These are phyloP conservation scores for Inga laurina DNA, from an alignment of 306 rosid genomes.

Conservation along the genomic window DNA sequence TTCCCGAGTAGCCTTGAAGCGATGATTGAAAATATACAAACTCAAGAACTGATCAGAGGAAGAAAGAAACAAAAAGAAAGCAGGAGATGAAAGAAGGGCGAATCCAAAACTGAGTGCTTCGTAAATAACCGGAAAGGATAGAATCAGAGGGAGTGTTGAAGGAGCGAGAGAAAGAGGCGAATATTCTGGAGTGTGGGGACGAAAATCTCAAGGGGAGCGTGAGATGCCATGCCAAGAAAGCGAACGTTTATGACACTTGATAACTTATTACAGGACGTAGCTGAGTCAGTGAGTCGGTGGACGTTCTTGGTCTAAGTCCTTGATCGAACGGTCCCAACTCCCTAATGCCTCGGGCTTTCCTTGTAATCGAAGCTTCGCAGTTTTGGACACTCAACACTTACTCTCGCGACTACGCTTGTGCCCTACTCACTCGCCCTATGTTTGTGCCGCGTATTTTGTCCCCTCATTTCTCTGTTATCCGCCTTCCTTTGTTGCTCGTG, in stretches of 20 bases:
- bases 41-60: constrained; percentile 9
- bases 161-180: background rate
- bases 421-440: background rate
- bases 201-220: background rate
- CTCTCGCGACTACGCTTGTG: background rate
- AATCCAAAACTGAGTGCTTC: constrained; percentile 29
- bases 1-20: constrained; percentile 33
- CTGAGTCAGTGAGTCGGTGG: constrained; percentile 19
- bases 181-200: constrained; percentile 10
- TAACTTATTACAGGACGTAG: background rate
- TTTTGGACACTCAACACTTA: background rate
- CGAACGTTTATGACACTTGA: background rate
- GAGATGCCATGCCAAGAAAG: background rate
- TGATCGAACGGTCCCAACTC: background rate
- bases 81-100: background rate
- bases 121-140: background rate
- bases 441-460: background rate
- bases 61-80: background rate
- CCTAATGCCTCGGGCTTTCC: background rate
- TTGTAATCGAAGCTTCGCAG: background rate
- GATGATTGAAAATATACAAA: constrained; percentile 19
- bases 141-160: background rate
- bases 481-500: background rate
- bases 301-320: background rate
- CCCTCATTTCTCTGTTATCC: background rate